Base-by-base conservation (phyloP, 2,329 filamentous ascomycete genomes). In the Podosphaera leucotricha region DNA sequence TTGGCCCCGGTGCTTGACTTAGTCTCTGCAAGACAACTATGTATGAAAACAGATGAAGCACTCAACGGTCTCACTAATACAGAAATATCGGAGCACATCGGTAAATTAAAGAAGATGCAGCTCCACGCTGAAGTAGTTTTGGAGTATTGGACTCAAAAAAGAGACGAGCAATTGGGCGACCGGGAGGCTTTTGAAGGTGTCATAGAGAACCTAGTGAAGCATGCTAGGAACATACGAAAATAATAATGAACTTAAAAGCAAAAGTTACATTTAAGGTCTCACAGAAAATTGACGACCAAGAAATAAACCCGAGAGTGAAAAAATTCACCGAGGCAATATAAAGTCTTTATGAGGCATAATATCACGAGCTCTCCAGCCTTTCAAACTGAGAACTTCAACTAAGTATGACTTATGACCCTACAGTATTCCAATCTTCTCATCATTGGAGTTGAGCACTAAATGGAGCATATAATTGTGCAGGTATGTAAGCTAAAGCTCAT, bases 111-210 rank as follows among this genome's bases (percentile, higher is more conserved):
- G 55, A 71, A 68, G 10, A 66, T 86, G 60, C 75, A 82, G 47
- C 67, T 65, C n/a, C 67, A 71, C 19, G 83, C 84, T 2, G 80
- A 77, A 45, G 73, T 82, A 47, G 75, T 86, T 35, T 65, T 94
- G 43, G 80, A 84, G 51, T 92, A 87, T 58, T 95, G 87, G 87
- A 71, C 82, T 53, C 81, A 82, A 64, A 67, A 77, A 53, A 78
- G 80, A 44, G 86, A 93, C 57, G 84, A 85, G 53, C 83, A 87
- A 54, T 65, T 92, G 50, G 82, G 82, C 36, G 87, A 95, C 57
- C 78, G 90, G 53, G 87, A 94, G 58, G 83, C 85, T 2, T 90
- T 94, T 59, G 87, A 95, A 59, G 85, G 84, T 0, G 87, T 95
- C 15, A 94, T 95, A 68, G 87, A 93, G 63, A 94, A 93, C 60